Evolutionary conservation across 805 yeast genomes (phyloP).

Genomic region (Kuraishia hungarica): DNA sequence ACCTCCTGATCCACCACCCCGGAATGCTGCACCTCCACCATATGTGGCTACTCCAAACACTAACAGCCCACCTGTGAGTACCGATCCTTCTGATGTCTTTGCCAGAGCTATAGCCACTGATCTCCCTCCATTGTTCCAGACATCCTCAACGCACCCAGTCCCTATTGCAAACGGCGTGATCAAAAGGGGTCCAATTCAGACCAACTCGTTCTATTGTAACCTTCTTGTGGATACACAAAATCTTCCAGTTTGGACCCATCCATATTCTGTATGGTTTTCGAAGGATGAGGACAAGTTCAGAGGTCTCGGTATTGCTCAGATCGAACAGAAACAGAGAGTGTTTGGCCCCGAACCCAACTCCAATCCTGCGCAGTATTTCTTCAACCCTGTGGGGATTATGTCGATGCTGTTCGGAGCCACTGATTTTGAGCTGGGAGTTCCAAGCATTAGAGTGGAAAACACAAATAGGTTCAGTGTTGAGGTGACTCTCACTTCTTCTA

Average conservation of each 20-base stretch:
- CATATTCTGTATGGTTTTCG: conserved; percentile 62
- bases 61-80: background rate
- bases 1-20: background rate
- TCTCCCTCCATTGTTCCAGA: background rate
- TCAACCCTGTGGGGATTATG: conserved; percentile 56
- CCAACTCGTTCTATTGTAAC: conserved; percentile 72
- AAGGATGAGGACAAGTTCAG: conserved; percentile 25
- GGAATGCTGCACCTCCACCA: background rate
- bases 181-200: conserved; percentile 33
- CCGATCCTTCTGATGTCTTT: background rate
- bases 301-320: conserved; percentile 62
- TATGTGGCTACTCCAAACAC: too few relatives aligned
- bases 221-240: conserved; percentile 55
- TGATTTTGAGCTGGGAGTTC: conserved; percentile 22
- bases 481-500: conserved; percentile 6
- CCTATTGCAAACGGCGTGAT: background rate
- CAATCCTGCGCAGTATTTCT: conserved; percentile 37
- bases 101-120: background rate
- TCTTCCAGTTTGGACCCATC: conserved; percentile 67
- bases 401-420: conserved; percentile 40
- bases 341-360: conserved; percentile 48
- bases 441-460: conserved; percentile 9
- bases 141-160: conserved; percentile 1
- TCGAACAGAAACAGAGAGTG: conserved; percentile 48
- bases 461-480: conserved; percentile 14